Base-by-base conservation (phyloP, 257 asterid species). In the Ilex aquifolium region DNA sequence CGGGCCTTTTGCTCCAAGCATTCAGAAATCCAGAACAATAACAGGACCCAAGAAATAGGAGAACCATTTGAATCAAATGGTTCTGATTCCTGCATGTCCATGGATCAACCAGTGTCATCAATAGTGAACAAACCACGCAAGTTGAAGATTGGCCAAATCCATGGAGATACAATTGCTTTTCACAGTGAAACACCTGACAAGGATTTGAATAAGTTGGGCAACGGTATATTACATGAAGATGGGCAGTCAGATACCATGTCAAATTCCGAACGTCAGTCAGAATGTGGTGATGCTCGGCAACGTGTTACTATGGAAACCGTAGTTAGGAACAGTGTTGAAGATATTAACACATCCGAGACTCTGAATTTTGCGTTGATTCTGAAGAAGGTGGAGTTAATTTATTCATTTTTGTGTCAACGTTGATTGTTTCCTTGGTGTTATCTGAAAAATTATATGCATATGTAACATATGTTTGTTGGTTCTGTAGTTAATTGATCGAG, bases 1-100 rank as follows among this genome's bases (percentile, higher is more conserved):
- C 96, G 92, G 60, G 97, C 97, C 49, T 93, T 87, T 78, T 93
- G 99, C 83, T 77, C 84, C 31, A 93, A 90, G 66, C 99, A 93
- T 80, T 93, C 99, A 11, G 94, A 79, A 67, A 80, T 74, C 70
- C 85, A 77, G 69, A 66, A 62, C 65, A 80, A 67, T 31, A 65
- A 65, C 71, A 73, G 77, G 65, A 59, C 70, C 74, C 85, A 78
- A 64, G 79, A 81, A 53, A 56, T 65, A 55, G 84, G 76, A 44
- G 82, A 71, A 54, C 14, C 53, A 61, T 70, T 81, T 16, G 65
- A 64, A 56, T 68, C 90, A 54, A 82, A 80, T 71, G 81, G 79
- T 74, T 77, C 77, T 77, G 78, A 65, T 69, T 69, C 77, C 31
- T 70, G 32, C 52, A 58, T 60, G 67, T 59, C 67, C 67, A 70